Percentiles rank a stretch among this genome's conserved stretches.
Evolutionary conservation across 2,329 filamentous ascomycete species (phyloP).

Genomic region (Chaetomiaceae sp.): DNA sequence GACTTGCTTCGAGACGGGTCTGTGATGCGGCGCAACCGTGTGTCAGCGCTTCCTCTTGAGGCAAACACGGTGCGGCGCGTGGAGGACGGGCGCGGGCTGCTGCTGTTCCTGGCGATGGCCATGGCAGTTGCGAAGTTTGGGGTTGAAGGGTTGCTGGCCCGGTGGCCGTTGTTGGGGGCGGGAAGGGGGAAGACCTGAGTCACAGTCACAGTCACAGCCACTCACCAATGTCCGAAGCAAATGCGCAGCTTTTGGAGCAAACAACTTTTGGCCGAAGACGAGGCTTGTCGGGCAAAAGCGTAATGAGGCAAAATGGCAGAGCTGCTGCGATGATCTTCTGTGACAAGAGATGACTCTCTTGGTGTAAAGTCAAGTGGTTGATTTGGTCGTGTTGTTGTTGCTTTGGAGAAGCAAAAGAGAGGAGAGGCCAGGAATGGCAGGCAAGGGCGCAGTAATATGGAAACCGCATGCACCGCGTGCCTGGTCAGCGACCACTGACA

Average conservation of each 20-base stretch:
- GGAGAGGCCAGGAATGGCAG: slow-evolving; percentile 33
- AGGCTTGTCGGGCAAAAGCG: slow-evolving; percentile 30
- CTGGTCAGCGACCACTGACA: not conserved
- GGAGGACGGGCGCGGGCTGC: slow-evolving; percentile 14
- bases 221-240: slow-evolving; percentile 28
- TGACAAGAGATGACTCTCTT: slow-evolving; percentile 54
- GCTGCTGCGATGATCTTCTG: slow-evolving; percentile 56
- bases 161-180: not conserved
- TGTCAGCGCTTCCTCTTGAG: slow-evolving; percentile 27
- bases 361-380: slow-evolving; percentile 40
- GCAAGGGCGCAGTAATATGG: slow-evolving; percentile 24
- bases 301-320: slow-evolving; percentile 37
- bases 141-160: not conserved
- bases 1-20: slow-evolving; percentile 44
- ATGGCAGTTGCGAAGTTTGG: not conserved
- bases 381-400: slow-evolving; percentile 43
- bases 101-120: slow-evolving; percentile 5
- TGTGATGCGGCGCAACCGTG: slow-evolving; percentile 30
- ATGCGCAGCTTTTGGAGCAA: slow-evolving; percentile 20
- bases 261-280: slow-evolving; percentile 25
- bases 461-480: slow-evolving; percentile 13
- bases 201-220: slow-evolving; percentile 25
- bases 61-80: slow-evolving; percentile 24
- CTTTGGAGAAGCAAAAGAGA: slow-evolving; percentile 36
- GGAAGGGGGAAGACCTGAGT: slow-evolving; percentile 26